Percentiles rank a stretch among this genome's conserved stretches.
phyloP scores from a whole-genome alignment of 148 eudicot species.

The Fagopyrum esculentum region DNA sequence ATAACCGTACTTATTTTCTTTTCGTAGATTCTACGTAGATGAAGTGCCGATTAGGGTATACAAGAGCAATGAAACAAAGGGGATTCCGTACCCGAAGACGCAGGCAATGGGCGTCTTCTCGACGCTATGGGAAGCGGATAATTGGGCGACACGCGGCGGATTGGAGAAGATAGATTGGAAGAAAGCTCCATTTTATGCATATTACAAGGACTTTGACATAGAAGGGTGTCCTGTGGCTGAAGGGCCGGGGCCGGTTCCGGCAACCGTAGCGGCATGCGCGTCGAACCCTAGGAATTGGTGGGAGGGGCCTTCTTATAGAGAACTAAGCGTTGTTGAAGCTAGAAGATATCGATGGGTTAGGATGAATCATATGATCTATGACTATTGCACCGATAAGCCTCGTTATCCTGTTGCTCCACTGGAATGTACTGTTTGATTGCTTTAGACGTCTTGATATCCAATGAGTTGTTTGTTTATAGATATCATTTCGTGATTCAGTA shows the following conservation, averaged over 20 bases:
- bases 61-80: constrained; percentile 20
- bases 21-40: constrained; percentile 30
- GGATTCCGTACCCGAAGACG: constrained; percentile 22
- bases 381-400: constrained; percentile 60
- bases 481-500: neutral
- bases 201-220: constrained; percentile 57
- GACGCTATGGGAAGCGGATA: constrained; percentile 31
- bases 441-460: neutral
- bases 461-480: neutral
- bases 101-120: constrained; percentile 22
- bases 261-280: constrained; percentile 29
- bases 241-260: neutral
- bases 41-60: constrained; percentile 28
- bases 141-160: constrained; percentile 35
- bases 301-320: constrained; percentile 44
- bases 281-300: constrained; percentile 46
- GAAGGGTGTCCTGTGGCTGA: constrained; percentile 41
- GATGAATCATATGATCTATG: constrained; percentile 56
- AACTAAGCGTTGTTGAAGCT: constrained; percentile 38
- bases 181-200: constrained; percentile 54
- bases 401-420: constrained; percentile 45
- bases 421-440: constrained; percentile 30
- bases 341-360: constrained; percentile 54
- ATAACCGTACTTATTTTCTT: no score
- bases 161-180: constrained; percentile 34